Evolutionary conservation across 176 grass and related monocot species (phyloP).

Genomic region (bread wheat (Triticum aestivum)): IWGSC_CS_RefSeq_v2.1 NC_057809.1:414878961-414879460

Average conservation of each 20-base stretch:
- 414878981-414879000: not conserved
- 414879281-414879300: not conserved
- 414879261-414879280: not conserved
- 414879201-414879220: constrained; percentile 2
- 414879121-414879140: not conserved
- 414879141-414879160: not conserved
- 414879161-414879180: not conserved
- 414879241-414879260: constrained; percentile 4
- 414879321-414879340: not conserved
- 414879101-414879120: not conserved
- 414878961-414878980: not conserved
- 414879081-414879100: not conserved
- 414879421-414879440: not conserved
- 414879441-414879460: not conserved
- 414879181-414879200: constrained; percentile 12
- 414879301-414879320: not conserved
- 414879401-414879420: not conserved
- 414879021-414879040: not conserved
- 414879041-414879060: not conserved
- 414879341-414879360: not conserved
- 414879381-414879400: not conserved
- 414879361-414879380: not conserved
- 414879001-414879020: not conserved
- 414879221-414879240: not conserved
- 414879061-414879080: not conserved